A percentile compares a stretch with the other conserved stretches of the same genome.
phyloP scores from a whole-genome alignment of 169 alveolate species.

The Hepatocystis sp. region DNA sequence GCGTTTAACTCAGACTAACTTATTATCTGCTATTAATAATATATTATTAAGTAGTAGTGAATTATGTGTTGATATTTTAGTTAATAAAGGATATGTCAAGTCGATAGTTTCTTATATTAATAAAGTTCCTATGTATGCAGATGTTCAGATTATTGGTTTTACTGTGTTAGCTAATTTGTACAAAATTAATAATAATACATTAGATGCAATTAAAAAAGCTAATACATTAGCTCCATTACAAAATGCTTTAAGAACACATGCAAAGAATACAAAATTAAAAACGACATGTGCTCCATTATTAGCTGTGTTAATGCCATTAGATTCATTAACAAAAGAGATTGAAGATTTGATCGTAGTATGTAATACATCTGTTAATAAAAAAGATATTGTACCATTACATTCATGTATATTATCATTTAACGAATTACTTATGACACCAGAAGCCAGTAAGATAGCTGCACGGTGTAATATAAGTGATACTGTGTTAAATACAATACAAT shows the following conservation, averaged over 20 bases:
- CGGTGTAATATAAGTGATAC: slow-evolving; percentile 77
- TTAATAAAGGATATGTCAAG: slow-evolving; percentile 83
- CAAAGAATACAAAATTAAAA: slow-evolving; percentile 86
- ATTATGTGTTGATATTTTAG: slow-evolving; percentile 81
- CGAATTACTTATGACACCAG: slow-evolving; percentile 82
- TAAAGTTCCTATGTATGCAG: slow-evolving; percentile 90
- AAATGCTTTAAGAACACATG: slow-evolving; percentile 91
- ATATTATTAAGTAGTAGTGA: slow-evolving; percentile 83
- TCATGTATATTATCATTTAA: slow-evolving; percentile 79
- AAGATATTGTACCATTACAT: slow-evolving; percentile 79
- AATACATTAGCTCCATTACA: slow-evolving; percentile 78
- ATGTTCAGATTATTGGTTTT: slow-evolving; percentile 89
- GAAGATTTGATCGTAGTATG: slow-evolving; percentile 86
- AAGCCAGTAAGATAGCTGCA: slow-evolving; percentile 83
- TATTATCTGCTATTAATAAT: slow-evolving; percentile 86
- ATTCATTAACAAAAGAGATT: slow-evolving; percentile 88
- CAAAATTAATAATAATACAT: slow-evolving; percentile 77
- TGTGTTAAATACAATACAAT: slow-evolving; percentile 56
- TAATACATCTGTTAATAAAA: slow-evolving; percentile 79
- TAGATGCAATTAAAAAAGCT: slow-evolving; percentile 78
- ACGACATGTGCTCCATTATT: slow-evolving; percentile 89
- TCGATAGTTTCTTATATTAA: slow-evolving; percentile 86
- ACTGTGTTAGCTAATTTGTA: slow-evolving; percentile 85
- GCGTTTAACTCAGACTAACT: slow-evolving; percentile 88
- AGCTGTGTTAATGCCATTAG: slow-evolving; percentile 92